These are phyloP conservation scores for Heimioporus sp. DNA, from an alignment of 768 basidiomycete species.

Conservation along the genomic window DNA sequence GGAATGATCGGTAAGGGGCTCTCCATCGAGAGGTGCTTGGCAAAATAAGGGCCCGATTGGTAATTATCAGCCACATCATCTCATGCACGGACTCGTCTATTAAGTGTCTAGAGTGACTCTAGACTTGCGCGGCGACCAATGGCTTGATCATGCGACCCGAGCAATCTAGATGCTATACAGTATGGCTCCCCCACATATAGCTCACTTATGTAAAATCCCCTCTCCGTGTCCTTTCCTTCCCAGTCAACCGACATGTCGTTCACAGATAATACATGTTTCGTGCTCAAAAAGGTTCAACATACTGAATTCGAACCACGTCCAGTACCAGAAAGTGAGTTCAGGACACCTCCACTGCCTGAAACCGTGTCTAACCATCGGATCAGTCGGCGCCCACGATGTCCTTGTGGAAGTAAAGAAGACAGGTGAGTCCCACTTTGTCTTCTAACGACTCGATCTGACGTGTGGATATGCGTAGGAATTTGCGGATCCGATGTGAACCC, in stretches of 20 bases:
- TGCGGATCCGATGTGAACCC: slow-evolving; percentile 81
- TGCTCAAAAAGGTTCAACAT: slow-evolving; percentile 65
- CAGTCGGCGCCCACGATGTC: slow-evolving; percentile 74
- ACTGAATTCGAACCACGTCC: slow-evolving; percentile 71
- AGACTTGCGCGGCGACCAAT: no score
- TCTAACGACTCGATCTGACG: slow-evolving; percentile 10
- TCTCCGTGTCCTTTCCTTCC: no score
- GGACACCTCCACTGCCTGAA: neutral
- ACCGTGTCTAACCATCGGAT: slow-evolving; percentile 4
- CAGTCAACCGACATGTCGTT: slow-evolving; percentile 43
- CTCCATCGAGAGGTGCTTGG: no score
- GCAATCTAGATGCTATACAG: no score
- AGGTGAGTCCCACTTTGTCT: slow-evolving; percentile 44
- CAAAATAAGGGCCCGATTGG: no score
- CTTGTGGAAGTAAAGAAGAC: slow-evolving; percentile 92
- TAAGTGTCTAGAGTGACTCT: no score
- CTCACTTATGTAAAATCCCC: no score
- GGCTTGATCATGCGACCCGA: no score
- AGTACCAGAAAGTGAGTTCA: slow-evolving; percentile 63
- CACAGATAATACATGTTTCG: slow-evolving; percentile 71
- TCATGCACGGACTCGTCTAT: no score
- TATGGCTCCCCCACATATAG: no score
- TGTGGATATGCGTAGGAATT: slow-evolving; percentile 53
- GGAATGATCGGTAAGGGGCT: no score
- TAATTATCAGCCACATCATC: no score